A percentile compares a stretch with the other conserved stretches of the same genome.
These are phyloP conservation scores for Pelargonium myrrhifolium DNA, from an alignment of 441 rosid species.

Conservation along the genomic window DNA sequence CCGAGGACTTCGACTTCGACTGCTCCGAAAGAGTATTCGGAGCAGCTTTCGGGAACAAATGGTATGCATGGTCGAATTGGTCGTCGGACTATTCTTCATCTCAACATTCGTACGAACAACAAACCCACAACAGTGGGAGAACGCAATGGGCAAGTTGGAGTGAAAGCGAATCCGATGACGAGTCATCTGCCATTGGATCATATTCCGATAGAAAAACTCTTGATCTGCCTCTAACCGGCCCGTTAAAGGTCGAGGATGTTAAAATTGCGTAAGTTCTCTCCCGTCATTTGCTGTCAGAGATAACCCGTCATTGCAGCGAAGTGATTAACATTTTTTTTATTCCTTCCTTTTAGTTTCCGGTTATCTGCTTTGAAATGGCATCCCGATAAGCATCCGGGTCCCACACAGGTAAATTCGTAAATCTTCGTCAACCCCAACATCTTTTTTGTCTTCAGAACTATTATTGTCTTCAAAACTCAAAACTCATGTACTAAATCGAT, in stretches of 20 bases:
- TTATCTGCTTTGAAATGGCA: constrained; percentile 78
- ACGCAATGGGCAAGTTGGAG: constrained; percentile 29
- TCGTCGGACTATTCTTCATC: constrained; percentile 28
- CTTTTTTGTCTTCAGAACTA: neutral
- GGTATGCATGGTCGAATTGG: constrained; percentile 51
- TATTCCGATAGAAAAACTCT: constrained; percentile 43
- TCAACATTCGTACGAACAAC: constrained; percentile 32
- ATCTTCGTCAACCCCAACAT: neutral
- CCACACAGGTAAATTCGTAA: constrained; percentile 47
- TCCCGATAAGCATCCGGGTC: constrained; percentile 79
- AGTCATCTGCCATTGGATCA: constrained; percentile 33
- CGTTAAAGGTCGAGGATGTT: constrained; percentile 51
- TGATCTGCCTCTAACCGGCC: constrained; percentile 47
- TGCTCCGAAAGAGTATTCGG: constrained; percentile 37
- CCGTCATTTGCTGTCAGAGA: neutral
- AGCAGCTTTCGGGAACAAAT: constrained; percentile 41
- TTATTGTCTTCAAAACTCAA: too few relatives aligned
- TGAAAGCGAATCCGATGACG: constrained; percentile 34
- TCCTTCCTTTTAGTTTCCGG: constrained; percentile 45
- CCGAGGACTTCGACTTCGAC: constrained; percentile 34
- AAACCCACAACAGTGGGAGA: constrained; percentile 22
- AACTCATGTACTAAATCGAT: too few relatives aligned
- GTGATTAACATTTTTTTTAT: neutral
- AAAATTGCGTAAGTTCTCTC: constrained; percentile 46
- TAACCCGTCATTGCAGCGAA: neutral